Conservation (phyloP, 371 early-diverging fungal species). For the Lichtheimia ramosa region DNA sequence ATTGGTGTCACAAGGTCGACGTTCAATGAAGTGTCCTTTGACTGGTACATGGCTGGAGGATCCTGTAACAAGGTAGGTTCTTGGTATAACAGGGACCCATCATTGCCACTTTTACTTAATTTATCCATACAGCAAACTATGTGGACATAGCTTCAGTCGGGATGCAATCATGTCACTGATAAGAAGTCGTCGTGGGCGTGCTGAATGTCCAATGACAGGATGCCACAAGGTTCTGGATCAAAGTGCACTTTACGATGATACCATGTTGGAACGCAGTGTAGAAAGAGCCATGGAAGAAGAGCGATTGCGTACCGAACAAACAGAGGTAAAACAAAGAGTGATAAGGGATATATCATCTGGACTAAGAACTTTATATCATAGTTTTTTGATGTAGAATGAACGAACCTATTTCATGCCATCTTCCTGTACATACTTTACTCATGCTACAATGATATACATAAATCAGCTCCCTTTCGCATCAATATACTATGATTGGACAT, state of each 20-base stretch:
- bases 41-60: neutral
- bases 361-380: neutral
- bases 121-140: neutral
- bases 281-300: slow-evolving; percentile 2
- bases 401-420: neutral
- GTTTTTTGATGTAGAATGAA: neutral
- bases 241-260: neutral
- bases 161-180: neutral
- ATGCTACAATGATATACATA: neutral
- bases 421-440: neutral
- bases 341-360: neutral
- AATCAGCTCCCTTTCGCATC: neutral
- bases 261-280: slow-evolving; percentile 1
- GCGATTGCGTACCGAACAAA: neutral
- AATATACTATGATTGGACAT: neutral
- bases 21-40: neutral
- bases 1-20: neutral
- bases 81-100: neutral
- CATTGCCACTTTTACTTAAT: neutral
- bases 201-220: neutral
- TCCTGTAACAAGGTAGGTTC: neutral
- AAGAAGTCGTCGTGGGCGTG: neutral
- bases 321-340: neutral
- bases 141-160: neutral
- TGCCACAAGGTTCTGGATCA: neutral